Base-by-base conservation (phyloP, 305 asterid genomes). In the Fraxinus nigra region DNA sequence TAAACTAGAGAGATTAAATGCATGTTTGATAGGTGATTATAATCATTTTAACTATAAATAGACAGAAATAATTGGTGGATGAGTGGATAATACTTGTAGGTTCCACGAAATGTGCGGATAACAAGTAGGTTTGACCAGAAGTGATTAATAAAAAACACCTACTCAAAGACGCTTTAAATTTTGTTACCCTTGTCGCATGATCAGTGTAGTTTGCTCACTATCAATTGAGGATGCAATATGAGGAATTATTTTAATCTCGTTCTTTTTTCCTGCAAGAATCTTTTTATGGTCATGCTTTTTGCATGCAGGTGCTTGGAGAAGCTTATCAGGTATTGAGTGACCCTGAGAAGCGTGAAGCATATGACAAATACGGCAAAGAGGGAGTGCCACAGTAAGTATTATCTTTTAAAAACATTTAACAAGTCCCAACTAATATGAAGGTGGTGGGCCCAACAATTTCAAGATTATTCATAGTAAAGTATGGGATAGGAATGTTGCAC, bases 271-370 rank as follows among this genome's bases (percentile, higher is more conserved):
- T 13, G 3, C 28, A 11, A 69, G 38, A 11, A 69, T 32, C 7
- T 32, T 30, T 70, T 10, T 8, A 37, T 79, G 10, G 32, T 22
- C 75, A 43, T 40, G 46, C 20, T 78, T 79, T 6, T 11, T 84
- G 72, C 73, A n/a, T 88, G 75, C 79, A 94, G 98, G 90, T 88
- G 43, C 92, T 94, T 13, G 97, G 94, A 65, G 98, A 93, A 90
- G 98, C 98, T 30, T 94, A 93, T 86, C 98, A 93, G 87, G 94
- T 94, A 82, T 85, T 94, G 86, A 91, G 95, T 83, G 94, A 91
- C 86, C 94, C 94, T 38, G 91, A 83, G 77, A 91, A 90, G 79
- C 97, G 97, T 59, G 90, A 89, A 85, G 87, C 89, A 22, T 94
- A 93, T 61, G 87, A 92, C 88, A 90, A 80, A 85, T 75, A 77